Evolutionary conservation across 2,329 filamentous ascomycete genomes (phyloP), one percentile per base, ranked within the genome.

Genomic region (Colletotrichum horii): DNA sequence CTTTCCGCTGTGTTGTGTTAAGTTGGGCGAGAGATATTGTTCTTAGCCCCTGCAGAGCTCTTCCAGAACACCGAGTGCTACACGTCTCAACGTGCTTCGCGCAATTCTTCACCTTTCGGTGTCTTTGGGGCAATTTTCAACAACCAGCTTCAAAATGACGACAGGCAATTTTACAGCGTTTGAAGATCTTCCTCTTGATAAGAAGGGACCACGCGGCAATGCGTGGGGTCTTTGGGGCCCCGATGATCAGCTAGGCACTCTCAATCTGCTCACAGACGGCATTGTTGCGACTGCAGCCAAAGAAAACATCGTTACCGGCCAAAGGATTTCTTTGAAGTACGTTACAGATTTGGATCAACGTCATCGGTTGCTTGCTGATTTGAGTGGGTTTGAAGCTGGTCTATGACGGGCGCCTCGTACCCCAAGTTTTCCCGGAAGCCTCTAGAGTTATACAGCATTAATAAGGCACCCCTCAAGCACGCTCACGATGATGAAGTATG

Each of bases 151-250:
- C 1, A 43, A 28, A 38, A 68, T 58, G 66, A 12, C 24, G 19
- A 6, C 52, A 1, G 32, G 19, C 11, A 34, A 19, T 12, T 71
- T 65, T 1, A 60, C 43, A 15, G 30, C 15, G 16, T 70, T 56
- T 48, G 14, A 60, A 43, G 67, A 84, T 6, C 86, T 91, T 2
- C 89, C 89, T 1, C 84, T 91, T 3, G 84, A 85, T 72, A 87
- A 87, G 65, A 81, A 84, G 74, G 88, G 88, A 1, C 88, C 89
- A 8, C 84, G 81, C 6, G 87, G 88, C 11, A 91, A 91, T 72
- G 88, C 90, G 14, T 91, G 89, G 90, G 89, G 89, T 1, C 85
- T 90, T 6, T 91, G 89, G 78, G 89, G 89, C 4, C 78, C 83
- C 3, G 70, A 83, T 4, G 90, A 91, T 75, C 83, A 91, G 77